Evolutionary conservation across 176 grass and related monocot genomes (phyloP), one percentile per base, ranked within the genome.

Genomic region (Thalia dealbata): DNA sequence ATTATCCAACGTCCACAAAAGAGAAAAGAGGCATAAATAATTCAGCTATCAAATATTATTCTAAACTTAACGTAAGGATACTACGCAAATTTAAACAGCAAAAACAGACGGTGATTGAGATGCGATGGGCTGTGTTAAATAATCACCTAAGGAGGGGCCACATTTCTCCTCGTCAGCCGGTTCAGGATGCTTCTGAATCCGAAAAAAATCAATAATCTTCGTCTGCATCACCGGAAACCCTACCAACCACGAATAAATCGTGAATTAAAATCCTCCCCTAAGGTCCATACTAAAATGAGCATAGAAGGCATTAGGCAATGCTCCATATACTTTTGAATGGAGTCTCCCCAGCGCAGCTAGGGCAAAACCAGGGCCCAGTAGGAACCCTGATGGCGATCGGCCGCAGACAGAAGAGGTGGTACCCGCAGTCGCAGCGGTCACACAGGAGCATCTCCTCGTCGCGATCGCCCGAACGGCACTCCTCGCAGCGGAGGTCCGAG

Each of bases 171-270:
- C 63, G 10, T 18, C n/a, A 8, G 6, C 46, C 18, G 70, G 51
- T 69, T 72, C 75, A 2, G 46, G 67, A 35, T 56, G 60, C 78
- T 84, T 92, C 58, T 85, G 83, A 58, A 99, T 99, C 78, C 85
- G 65, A 79, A 99, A 99, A 83, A 99, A 99, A 88, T 93, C 83
- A 1, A 92, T 26, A 70, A 97, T 97, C 90, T 91, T 93, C 18
- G 66, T 92, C 80, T 99, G 90, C 72, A 83, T 88, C 78, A 93
- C 55, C 21, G 95, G 85, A 74, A 91, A 88, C 60, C 85, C 90
- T 99, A 76, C 26, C 55, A 35, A 5, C 69, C 9, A 19, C 14
- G 25, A 30, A 50, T 69, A 76, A 35, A 75, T 83, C 43, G 67
- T 60, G 66, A 27, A 28, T 1, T 19, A 61, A 42, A 16, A 61